Evolutionary conservation across 2,329 filamentous ascomycete species (phyloP).

Genomic region (Hymenoscyphus repandus): DNA sequence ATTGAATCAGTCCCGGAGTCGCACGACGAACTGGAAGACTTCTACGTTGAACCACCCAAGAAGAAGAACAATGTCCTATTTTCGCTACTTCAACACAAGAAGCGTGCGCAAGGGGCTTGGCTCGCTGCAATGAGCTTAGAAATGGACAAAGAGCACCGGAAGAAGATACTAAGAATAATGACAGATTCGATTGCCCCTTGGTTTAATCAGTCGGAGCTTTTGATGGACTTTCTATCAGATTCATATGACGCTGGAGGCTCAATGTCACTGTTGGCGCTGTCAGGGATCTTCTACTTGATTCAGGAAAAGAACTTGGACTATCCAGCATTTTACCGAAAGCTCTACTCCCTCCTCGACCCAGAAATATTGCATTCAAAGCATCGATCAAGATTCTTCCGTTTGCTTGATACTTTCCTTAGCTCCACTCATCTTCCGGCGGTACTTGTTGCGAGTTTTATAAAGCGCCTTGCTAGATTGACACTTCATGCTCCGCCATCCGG

Average conservation of each 20-base stretch:
- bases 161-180: constrained; percentile 70
- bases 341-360: constrained; percentile 86
- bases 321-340: constrained; percentile 85
- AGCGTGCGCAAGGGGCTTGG: constrained; percentile 82
- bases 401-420: constrained; percentile 82
- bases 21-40: constrained; percentile 60
- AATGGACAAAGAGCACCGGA: constrained; percentile 69
- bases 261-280: constrained; percentile 80
- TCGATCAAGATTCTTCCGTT: constrained; percentile 85
- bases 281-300: constrained; percentile 92
- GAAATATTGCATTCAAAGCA: constrained; percentile 90
- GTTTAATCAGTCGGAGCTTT: constrained; percentile 80
- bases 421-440: constrained; percentile 90
- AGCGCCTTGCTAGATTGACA: constrained; percentile 77
- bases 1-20: constrained; percentile 68
- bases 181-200: constrained; percentile 77
- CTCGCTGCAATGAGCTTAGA: constrained; percentile 65
- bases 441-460: constrained; percentile 92
- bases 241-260: constrained; percentile 84
- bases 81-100: constrained; percentile 67
- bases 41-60: constrained; percentile 59
- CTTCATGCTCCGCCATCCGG: constrained; percentile 86
- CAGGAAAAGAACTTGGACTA: constrained; percentile 93
- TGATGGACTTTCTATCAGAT: constrained; percentile 96
- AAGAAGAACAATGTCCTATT: constrained; percentile 63